Base-by-base conservation (phyloP, 1,139 yeast species). In the Chernovozyma sophiae-reginae region DNA sequence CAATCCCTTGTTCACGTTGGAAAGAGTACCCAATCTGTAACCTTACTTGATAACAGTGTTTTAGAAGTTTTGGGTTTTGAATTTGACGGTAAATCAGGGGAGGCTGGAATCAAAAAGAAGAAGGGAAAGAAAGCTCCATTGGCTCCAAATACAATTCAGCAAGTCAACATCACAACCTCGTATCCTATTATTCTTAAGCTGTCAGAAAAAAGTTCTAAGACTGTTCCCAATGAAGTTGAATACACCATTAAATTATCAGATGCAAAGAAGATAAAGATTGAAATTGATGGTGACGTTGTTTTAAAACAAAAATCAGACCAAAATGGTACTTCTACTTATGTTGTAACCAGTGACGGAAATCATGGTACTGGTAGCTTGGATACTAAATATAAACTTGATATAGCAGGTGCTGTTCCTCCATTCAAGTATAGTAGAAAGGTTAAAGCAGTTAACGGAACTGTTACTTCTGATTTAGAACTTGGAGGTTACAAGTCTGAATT, bases 281-380 rank as follows among this genome's bases (percentile, higher is more conserved):
- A 37, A 2, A 34, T 55, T 20, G 51, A 60, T 39, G 60, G 56
- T 3, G 37, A 47, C 3, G 45, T 44, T 8, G 43, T 53, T 3
- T 38, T 56, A 17, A 52, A 57, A 19, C 45, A 47, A 2, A 39
- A 41, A n/a, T 37, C 51, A 14, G 37, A 36, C 4, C 72, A 68
- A 44, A 56, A 60, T 41, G 85, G 84, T 25, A 62, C 76, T 1
- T 75, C 84, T 0, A 45, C 45, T 4, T 78, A 61, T 45, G 57
- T 65, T 2, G 38, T 76, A 3, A 54, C 76, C 3, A 68, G 74
- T 12, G 41, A 47, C 8, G 81, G 82, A 1, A 78, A 78, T 47
- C 62, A 66, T 47, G 85, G 84, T 0, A 45, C 49, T 31, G 84
- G 81, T 2, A 45, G 58, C 2, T 51, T 60, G 31, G 47, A 46